Evolutionary conservation across 2,329 filamentous ascomycete species (phyloP), one percentile per base, ranked within the genome.

Genomic region (Colletotrichum coccodes): DNA sequence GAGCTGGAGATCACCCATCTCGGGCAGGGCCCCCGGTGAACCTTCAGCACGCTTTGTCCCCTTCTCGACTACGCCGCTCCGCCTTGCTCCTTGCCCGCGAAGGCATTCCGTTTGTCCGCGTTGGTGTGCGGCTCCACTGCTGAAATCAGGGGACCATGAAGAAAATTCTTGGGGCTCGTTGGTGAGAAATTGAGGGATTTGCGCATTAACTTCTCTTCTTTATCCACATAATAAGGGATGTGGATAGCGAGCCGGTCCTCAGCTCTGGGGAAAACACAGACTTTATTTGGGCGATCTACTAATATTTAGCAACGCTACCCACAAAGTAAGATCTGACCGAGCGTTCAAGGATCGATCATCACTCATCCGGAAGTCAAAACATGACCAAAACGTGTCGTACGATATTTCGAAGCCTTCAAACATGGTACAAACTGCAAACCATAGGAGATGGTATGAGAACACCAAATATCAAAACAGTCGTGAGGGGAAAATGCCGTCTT

Each of bases 181-280:
- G 26, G 8, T n/a, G 26, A 8, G n/a, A 38, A 32, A 21, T 5
- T 58, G 42, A 64, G 60, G 50, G 42, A 64, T 57, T 40, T 57
- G 60, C 50, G 21, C 38, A 21, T 5, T 0, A 50, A 32, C 47
- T 50, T n/a, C 44, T n/a, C n/a, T n/a, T 23, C 12, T 1, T 47
- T 63, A 64, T 64, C 60, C 60, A 64, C 60, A 64, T 30, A 58
- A 57, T 57, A 64, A 64, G 38, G 60, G 52, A 64, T 28, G 52
- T 32, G 60, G 60, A 56, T 56, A 54, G 49, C 49, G 34, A 23
- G 5, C 49, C 60, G 28, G 30, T 12, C 47, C n/a, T n/a, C n/a
- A n/a, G n/a, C 26, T 28, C 26, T 50, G 28, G 50, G 52, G 30
- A 47, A 57, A 30, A 56, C 42, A 30, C 50, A 6, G 60, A 64